Conservation (phyloP, 352 stramenopile species). For the Globisporangium carolinianum region DNA sequence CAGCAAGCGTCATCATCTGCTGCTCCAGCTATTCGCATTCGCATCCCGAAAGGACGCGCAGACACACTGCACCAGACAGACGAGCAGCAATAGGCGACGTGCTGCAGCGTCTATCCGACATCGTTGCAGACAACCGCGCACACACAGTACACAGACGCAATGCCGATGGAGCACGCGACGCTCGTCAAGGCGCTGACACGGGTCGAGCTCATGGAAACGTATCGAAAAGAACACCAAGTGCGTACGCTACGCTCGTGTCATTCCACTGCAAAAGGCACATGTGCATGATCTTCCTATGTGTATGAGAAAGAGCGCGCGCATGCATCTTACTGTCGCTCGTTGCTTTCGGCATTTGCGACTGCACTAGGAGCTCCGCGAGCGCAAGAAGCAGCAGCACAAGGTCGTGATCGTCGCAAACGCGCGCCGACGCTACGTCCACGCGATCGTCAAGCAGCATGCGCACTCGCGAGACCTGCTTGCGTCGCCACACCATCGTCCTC, state of each 20-base stretch:
- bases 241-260: neutral
- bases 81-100: too few species aligned
- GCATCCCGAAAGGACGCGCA: too few species aligned
- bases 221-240: neutral
- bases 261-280: neutral
- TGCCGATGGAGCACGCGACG: too few species aligned
- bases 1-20: too few species aligned
- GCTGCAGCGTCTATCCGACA: too few species aligned
- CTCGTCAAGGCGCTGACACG: constrained; percentile 4
- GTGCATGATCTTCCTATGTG: neutral
- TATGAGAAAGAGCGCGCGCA: neutral
- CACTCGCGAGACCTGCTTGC: neutral
- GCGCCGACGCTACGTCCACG: constrained; percentile 28
- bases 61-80: too few species aligned
- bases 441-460: constrained; percentile 30
- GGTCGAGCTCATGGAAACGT: neutral
- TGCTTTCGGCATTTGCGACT: neutral
- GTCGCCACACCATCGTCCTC: neutral
- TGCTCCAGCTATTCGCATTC: too few species aligned
- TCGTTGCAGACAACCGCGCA: too few species aligned
- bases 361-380: constrained; percentile 32
- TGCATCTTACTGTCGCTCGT: too few species aligned
- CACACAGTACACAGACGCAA: too few species aligned
- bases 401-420: constrained; percentile 51
- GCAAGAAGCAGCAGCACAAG: constrained; percentile 45